Base-by-base conservation (phyloP, 768 basidiomycete genomes). In the Boletus patriciae region DNA sequence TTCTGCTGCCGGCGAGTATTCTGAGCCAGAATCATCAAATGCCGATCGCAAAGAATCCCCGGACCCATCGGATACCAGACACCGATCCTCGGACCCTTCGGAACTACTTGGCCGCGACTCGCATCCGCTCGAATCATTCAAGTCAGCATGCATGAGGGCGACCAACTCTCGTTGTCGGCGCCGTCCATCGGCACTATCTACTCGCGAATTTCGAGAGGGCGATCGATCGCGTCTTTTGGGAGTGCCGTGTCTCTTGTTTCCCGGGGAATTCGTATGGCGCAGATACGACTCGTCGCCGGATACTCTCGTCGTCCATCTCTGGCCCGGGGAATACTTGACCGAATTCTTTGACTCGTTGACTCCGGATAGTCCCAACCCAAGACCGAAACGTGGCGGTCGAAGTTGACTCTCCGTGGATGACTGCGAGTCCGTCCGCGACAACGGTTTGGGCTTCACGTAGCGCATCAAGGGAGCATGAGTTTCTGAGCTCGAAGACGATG, bases 401-500 rank as follows among this genome's bases (percentile, higher is more conserved):
- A 62, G 52, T 25, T 66, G 67, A 25, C 48, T 63, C 36, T 65
- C 64, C 16, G 58, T 21, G 15, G 70, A 72, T 0, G 66, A 62
- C 29, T 58, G 60, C 0, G 63, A 60, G 44, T 70, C 65, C 1
- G 66, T 46, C 25, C 70, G 63, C 2, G 54, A 18, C 4, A 62
- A 50, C 5, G 46, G 15, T 16, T 63, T 66, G 16, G 54, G 42
- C 44, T 63, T 72, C 10, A 53, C 16, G 55, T 44, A 58, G 25
- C 61, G 62, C 34, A 29, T 38, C 38, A 58, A 43, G 7, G 52
- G 49, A 5, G 48, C 58, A 16, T 77, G 77, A 45, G 73, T 73
- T 27, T 77, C 79, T 4, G 77, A 78, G 46, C 78, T 72, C 19
- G 71, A 74, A 10, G 79, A 77, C 3, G 75, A 66, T n/a, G 74